A percentile compares a stretch with the other conserved stretches of the same genome.
phyloP scores from a whole-genome alignment of 1,284 basidiomycete species.

The Xerocomus amazonicus region DNA sequence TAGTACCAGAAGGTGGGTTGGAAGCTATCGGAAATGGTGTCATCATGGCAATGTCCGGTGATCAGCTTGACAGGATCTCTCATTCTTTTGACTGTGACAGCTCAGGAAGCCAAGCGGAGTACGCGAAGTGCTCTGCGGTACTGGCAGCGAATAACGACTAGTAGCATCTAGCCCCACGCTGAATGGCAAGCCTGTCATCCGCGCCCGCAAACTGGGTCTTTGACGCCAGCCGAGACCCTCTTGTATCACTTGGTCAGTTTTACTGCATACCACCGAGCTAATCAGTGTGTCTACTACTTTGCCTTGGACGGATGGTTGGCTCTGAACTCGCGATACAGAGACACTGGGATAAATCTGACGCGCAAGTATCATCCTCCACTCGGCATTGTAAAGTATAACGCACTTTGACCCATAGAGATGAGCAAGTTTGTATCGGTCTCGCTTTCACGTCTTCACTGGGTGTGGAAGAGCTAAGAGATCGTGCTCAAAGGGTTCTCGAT shows the following conservation, averaged over 20 bases:
- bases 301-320: constrained; percentile 14
- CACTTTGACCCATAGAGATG: constrained; percentile 7
- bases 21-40: too few relatives aligned
- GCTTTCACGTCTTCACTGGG: constrained; percentile 14
- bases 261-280: background rate
- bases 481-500: constrained; percentile 15
- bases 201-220: constrained; percentile 8
- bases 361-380: constrained; percentile 5
- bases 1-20: too few relatives aligned
- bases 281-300: background rate
- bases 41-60: too few relatives aligned
- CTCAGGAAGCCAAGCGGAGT: too few relatives aligned
- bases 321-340: constrained; percentile 19
- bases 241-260: constrained; percentile 16
- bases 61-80: too few relatives aligned
- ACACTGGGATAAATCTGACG: constrained; percentile 14
- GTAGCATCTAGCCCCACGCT: too few relatives aligned
- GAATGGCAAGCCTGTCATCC: too few relatives aligned
- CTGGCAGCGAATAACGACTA: too few relatives aligned
- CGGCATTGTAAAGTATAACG: background rate
- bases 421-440: constrained; percentile 14
- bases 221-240: constrained; percentile 8
- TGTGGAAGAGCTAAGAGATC: constrained; percentile 7
- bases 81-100: too few relatives aligned
- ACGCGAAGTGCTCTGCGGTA: too few relatives aligned